A percentile compares a stretch with the other conserved stretches of the same genome.
These are phyloP conservation scores for Cornus controversa DNA, from an alignment of 148 eudicot species.

Conservation along the genomic window DNA sequence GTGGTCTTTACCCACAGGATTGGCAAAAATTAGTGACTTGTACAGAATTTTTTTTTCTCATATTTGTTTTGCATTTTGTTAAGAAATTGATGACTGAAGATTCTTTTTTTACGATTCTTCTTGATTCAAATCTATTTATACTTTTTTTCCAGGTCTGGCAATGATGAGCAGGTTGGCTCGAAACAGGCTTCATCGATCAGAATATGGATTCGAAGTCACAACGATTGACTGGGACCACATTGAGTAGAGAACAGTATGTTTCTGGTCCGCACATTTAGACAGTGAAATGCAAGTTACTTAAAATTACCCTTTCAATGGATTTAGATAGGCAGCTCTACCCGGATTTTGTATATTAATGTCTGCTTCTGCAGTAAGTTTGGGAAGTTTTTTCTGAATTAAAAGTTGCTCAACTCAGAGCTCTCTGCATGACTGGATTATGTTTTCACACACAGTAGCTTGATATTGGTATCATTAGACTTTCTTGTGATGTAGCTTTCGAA, in stretches of 20 bases:
- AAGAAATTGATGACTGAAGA: no score
- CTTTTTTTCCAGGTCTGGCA: conserved; percentile 54
- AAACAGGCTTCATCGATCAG: conserved; percentile 55
- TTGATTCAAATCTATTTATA: not conserved
- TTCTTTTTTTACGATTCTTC: not conserved
- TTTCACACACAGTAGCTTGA: not conserved
- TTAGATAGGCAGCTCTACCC: not conserved
- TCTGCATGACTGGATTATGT: not conserved
- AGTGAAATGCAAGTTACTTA: not conserved
- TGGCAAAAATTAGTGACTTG: not conserved
- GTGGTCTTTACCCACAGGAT: not conserved
- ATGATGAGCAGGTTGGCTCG: conserved; percentile 64
- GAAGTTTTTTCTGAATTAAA: no score
- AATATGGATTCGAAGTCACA: conserved; percentile 43
- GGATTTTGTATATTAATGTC: not conserved
- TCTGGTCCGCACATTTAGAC: not conserved
- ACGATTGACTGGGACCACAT: conserved; percentile 64
- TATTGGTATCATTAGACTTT: no score
- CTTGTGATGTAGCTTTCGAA: no score
- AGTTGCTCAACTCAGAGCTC: not conserved
- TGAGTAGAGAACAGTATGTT: conserved; percentile 13
- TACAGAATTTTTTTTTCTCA: not conserved
- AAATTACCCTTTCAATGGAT: not conserved
- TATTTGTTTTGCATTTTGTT: not conserved
- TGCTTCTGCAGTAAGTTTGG: not conserved